Percentiles rank a stretch among this genome's conserved stretches.
These are phyloP conservation scores for Fusarium tricinctum DNA, from an alignment of 2,329 filamentous ascomycete genomes.

Conservation along the genomic window DNA sequence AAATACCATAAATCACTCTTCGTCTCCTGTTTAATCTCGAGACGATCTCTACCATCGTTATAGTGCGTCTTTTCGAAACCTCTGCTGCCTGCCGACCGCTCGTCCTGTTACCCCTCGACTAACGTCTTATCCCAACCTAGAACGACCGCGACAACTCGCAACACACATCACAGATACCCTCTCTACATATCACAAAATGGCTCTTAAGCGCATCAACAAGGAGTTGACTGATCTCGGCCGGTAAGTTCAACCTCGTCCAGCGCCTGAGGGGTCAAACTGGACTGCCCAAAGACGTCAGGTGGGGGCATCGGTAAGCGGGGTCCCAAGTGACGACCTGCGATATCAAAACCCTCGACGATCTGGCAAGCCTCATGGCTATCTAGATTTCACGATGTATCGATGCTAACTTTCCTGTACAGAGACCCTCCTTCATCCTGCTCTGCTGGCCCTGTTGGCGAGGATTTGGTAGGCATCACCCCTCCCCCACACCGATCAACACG, in stretches of 20 bases:
- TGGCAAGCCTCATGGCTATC: slow-evolving; percentile 5
- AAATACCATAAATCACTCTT: slow-evolving; percentile 21
- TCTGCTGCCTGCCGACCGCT: slow-evolving; percentile 28
- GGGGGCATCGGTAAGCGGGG: slow-evolving; percentile 57
- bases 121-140: slow-evolving; percentile 43
- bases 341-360: slow-evolving; percentile 33
- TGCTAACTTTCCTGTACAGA: slow-evolving; percentile 65
- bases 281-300: slow-evolving; percentile 54
- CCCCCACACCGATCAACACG: slow-evolving; percentile 45
- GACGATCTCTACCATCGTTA: slow-evolving; percentile 43
- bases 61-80: slow-evolving; percentile 49
- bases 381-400: not conserved
- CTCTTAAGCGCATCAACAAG: slow-evolving; percentile 95
- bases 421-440: slow-evolving; percentile 99
- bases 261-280: slow-evolving; percentile 47
- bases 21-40: slow-evolving; percentile 34
- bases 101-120: slow-evolving; percentile 40
- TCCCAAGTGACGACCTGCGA: slow-evolving; percentile 42
- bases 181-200: slow-evolving; percentile 69
- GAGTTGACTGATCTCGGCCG: slow-evolving; percentile 91
- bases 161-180: slow-evolving; percentile 49
- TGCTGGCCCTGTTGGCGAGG: slow-evolving; percentile 95
- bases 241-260: slow-evolving; percentile 65
- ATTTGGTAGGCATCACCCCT: slow-evolving; percentile 81
- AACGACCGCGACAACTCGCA: slow-evolving; percentile 49